A percentile compares a stretch with the other conserved stretches of the same genome.
Evolutionary conservation across 257 asterid genomes (phyloP).

Genomic region (Asclepias syriaca): DNA sequence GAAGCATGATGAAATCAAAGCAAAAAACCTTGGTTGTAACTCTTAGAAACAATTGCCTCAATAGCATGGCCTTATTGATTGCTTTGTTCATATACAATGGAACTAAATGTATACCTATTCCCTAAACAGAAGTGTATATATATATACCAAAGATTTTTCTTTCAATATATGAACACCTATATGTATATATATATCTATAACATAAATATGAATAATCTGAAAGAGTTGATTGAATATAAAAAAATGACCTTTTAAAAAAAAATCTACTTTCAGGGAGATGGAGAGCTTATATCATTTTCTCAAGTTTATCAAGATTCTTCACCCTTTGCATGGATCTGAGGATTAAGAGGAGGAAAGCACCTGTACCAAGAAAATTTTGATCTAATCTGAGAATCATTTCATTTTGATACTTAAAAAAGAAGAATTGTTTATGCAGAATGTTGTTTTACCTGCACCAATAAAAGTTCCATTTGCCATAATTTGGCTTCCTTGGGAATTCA

Average conservation of each 20-base stretch:
- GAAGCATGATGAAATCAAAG: background rate
- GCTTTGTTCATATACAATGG: background rate
- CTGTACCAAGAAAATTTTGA: conserved; percentile 31
- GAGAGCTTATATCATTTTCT: conserved; percentile 55
- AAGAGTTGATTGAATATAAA: background rate
- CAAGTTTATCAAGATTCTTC: conserved; percentile 79
- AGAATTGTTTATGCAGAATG: background rate
- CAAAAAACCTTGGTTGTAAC: too few relatives aligned
- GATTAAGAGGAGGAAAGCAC: conserved; percentile 59
- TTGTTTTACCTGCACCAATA: conserved; percentile 64
- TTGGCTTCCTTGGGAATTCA: conserved; percentile 59
- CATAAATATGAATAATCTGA: background rate
- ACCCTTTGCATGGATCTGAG: conserved; percentile 86
- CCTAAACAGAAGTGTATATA: background rate
- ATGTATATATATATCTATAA: background rate
- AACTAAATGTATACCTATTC: background rate
- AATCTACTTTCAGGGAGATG: background rate
- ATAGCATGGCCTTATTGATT: background rate
- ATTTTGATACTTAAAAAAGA: background rate
- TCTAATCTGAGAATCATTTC: background rate
- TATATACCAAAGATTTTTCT: too few relatives aligned
- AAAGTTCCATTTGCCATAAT: conserved; percentile 61
- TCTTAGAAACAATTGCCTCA: background rate
- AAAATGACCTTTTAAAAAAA: background rate
- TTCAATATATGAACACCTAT: too few relatives aligned